phyloP scores from a whole-genome alignment of 2,329 filamentous ascomycete species.

The Fusarium haematococcum region DNA sequence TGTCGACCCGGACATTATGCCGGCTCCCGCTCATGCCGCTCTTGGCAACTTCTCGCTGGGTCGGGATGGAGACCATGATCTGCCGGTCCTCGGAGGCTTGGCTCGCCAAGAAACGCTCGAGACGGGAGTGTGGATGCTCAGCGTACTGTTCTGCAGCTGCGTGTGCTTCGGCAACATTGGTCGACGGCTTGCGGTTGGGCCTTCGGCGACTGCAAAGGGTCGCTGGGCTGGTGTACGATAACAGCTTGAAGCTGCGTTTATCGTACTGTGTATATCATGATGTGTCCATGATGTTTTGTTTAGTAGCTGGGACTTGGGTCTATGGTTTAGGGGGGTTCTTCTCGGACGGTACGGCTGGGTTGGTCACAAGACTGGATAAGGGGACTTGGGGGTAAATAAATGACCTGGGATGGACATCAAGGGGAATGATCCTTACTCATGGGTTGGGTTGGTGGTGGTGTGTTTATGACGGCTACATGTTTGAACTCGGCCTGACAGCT shows the following conservation, averaged over 20 bases:
- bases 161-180: slow-evolving; percentile 98
- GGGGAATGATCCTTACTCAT: background rate
- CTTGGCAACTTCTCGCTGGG: slow-evolving; percentile 37
- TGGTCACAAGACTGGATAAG: slow-evolving; percentile 16
- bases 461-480: slow-evolving; percentile 12
- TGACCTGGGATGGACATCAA: background rate
- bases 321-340: background rate
- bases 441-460: background rate
- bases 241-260: slow-evolving; percentile 1
- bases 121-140: slow-evolving; percentile 88
- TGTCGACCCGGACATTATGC: slow-evolving; percentile 82
- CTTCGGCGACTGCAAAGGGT: slow-evolving; percentile 55
- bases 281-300: slow-evolving; percentile 14
- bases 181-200: slow-evolving; percentile 74
- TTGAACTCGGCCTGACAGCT: background rate
- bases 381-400: background rate
- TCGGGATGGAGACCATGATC: slow-evolving; percentile 14
- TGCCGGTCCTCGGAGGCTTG: slow-evolving; percentile 59
- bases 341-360: background rate
- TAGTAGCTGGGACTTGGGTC: slow-evolving; percentile 1
- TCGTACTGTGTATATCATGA: slow-evolving; percentile 8
- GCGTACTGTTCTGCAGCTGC: slow-evolving; percentile 93
- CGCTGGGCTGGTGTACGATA: slow-evolving; percentile 60
- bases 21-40: slow-evolving; percentile 65
- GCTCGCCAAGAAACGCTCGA: slow-evolving; percentile 74